Base-by-base conservation (phyloP, 306 rosid genomes). In the Ormosia emarginata region DNA sequence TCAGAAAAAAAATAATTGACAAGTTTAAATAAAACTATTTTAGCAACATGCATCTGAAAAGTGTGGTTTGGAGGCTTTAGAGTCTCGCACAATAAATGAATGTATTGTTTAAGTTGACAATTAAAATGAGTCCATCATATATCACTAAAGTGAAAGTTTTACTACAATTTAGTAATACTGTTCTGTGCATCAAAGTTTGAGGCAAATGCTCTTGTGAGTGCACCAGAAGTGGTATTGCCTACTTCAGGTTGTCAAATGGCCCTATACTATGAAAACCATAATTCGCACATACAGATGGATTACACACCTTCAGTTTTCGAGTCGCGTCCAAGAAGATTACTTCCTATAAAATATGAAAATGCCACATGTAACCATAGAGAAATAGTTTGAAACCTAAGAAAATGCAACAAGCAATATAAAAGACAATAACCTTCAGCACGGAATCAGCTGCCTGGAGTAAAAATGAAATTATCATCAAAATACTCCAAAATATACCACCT, bases 371-470 rank as follows among this genome's bases (percentile, higher is more conserved):
- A 89, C 67, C 44, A 61, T 5, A 68, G 72, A 74, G 71, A 63
- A 75, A 50, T 70, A 64, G 40, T 70, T 75, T 71, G 56, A 64
- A 69, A 77, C 55, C 41, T 57, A 57, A 68, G 68, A 77, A 85
- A 81, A 36, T 67, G 67, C 61, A 65, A 63, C 49, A 62, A 73
- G 24, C 74, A 67, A 72, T 46, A 34, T 68, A 73, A 72, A 73
- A 58, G 62, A 33, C 68, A 79, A 82, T 78, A 83, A 94, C 98
- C 98, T 94, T 94, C 72, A 94, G 56, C 43, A 94, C 93, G 0
- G 97, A 90, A 82, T 86, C 94, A 30, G 97, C 97, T 14, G 98
- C 98, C 90, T 92, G 98, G 80, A 94, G 88, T 53, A 91, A 89
- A 85, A 92, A 94, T 58, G 98, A 94, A 84, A 92, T 63, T 69